Conservation (phyloP, 768 basidiomycete species). For the Chiua virens region DNA sequence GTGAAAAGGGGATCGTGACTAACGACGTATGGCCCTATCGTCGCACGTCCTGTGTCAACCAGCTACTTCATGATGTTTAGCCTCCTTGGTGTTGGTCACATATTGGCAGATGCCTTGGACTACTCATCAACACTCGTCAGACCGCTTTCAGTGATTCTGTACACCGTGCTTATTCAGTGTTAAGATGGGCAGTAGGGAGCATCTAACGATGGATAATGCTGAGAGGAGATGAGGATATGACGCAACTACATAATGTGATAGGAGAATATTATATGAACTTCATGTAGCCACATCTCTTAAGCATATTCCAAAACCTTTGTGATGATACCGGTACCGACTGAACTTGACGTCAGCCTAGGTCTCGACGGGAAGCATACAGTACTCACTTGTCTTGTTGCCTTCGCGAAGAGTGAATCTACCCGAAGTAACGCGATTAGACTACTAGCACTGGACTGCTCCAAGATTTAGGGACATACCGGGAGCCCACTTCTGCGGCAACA, state of each 20-base stretch:
- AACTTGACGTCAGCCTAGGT: conserved; percentile 12
- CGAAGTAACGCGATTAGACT: background rate
- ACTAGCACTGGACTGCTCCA: background rate
- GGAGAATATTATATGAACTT: conserved; percentile 16
- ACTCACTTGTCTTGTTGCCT: conserved; percentile 87
- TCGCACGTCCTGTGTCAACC: no score
- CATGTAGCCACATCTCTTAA: conserved; percentile 11
- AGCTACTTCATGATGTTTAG: no score
- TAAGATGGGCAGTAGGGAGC: background rate
- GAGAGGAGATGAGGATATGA: conserved; percentile 23
- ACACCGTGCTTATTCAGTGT: no score
- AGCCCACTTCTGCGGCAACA: conserved; percentile 86
- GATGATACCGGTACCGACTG: conserved; percentile 93
- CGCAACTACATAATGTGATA: conserved; percentile 18
- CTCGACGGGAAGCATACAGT: background rate
- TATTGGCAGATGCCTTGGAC: no score
- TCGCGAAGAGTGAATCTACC: conserved; percentile 88
- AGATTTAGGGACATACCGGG: conserved; percentile 47
- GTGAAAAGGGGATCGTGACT: no score
- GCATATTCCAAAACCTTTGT: conserved; percentile 71
- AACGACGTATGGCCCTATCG: no score
- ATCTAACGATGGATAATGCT: conserved; percentile 18
- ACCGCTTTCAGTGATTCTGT: no score
- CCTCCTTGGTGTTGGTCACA: no score
- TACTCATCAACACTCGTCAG: no score